Evolutionary conservation across 495 filamentous ascomycete genomes (phyloP).

Genomic region (Penicillium ucsense): DNA sequence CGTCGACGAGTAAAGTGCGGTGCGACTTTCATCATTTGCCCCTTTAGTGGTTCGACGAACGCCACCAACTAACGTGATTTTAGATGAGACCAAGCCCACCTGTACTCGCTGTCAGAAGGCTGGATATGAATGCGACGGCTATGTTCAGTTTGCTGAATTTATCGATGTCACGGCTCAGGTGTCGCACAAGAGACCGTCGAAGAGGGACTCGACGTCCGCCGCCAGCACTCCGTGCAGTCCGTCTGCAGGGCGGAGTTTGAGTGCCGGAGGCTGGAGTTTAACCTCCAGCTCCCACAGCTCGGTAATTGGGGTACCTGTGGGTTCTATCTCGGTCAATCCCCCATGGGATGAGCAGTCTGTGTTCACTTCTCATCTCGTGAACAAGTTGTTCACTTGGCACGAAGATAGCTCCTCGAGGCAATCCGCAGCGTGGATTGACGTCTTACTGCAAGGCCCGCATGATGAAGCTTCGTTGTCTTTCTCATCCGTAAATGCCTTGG

Average conservation of each 20-base stretch:
- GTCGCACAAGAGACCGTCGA: not conserved
- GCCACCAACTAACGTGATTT: not conserved
- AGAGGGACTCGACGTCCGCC: not conserved
- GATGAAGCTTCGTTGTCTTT: not conserved
- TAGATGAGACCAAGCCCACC: conserved; percentile 15
- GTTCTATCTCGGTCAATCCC: conserved; percentile 2
- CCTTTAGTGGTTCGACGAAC: not conserved
- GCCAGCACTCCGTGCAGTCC: not conserved
- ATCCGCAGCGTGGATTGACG: conserved; percentile 5
- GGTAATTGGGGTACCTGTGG: not conserved
- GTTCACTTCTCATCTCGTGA: conserved; percentile 5
- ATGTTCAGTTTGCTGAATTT: conserved; percentile 9
- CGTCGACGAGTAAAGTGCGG: conserved; percentile 18
- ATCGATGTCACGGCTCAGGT: conserved; percentile 1
- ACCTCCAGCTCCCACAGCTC: not conserved
- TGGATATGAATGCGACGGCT: conserved; percentile 12
- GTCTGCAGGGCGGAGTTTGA: not conserved
- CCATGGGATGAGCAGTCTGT: conserved; percentile 6
- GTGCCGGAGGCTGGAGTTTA: not conserved
- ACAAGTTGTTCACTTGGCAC: conserved; percentile 10
- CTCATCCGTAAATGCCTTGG: conserved; percentile 6
- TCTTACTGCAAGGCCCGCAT: not conserved
- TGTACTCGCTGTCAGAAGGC: conserved; percentile 16
- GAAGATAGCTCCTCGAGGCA: conserved; percentile 2
- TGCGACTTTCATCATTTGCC: not conserved